A percentile compares a stretch with the other conserved stretches of the same genome.
These are phyloP conservation scores for Vigna reflexopilosa DNA, from an alignment of 306 rosid genomes.

Conservation along the genomic window DNA sequence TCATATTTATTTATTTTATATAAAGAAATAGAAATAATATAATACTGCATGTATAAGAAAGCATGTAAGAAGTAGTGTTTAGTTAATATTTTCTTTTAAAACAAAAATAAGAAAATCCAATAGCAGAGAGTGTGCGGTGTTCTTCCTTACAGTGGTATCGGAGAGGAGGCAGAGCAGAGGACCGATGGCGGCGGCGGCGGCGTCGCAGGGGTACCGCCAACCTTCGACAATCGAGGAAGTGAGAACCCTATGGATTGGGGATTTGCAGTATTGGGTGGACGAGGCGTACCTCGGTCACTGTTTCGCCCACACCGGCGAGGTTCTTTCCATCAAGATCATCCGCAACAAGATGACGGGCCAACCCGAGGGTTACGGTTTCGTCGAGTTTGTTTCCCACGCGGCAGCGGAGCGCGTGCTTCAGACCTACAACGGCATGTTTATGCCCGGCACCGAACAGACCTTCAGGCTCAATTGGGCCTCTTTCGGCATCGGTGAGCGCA, in stretches of 20 bases:
- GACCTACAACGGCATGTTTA: conserved; percentile 74
- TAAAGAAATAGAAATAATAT: no score
- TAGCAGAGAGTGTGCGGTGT: background rate
- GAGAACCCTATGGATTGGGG: conserved; percentile 92
- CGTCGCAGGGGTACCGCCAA: conserved; percentile 46
- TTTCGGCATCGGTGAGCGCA: conserved; percentile 86
- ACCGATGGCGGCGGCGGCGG: conserved; percentile 24
- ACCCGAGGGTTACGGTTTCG: conserved; percentile 91
- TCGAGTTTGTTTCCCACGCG: conserved; percentile 85
- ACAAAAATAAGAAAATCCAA: background rate
- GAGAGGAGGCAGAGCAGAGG: background rate
- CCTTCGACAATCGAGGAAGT: conserved; percentile 62
- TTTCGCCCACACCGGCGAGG: conserved; percentile 88
- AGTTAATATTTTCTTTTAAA: no score
- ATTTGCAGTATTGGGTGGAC: conserved; percentile 93
- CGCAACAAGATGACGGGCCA: conserved; percentile 89
- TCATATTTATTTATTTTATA: no score
- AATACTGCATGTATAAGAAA: no score
- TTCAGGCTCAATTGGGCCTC: conserved; percentile 94
- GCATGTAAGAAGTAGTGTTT: no score
- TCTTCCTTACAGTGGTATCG: background rate
- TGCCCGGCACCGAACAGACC: conserved; percentile 90
- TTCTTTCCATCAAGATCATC: conserved; percentile 75
- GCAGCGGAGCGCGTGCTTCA: conserved; percentile 85
- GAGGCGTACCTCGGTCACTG: conserved; percentile 76